Evolutionary conservation across 2,329 filamentous ascomycete genomes (phyloP).

Genomic region (Alternaria angustiovoidea): DNA sequence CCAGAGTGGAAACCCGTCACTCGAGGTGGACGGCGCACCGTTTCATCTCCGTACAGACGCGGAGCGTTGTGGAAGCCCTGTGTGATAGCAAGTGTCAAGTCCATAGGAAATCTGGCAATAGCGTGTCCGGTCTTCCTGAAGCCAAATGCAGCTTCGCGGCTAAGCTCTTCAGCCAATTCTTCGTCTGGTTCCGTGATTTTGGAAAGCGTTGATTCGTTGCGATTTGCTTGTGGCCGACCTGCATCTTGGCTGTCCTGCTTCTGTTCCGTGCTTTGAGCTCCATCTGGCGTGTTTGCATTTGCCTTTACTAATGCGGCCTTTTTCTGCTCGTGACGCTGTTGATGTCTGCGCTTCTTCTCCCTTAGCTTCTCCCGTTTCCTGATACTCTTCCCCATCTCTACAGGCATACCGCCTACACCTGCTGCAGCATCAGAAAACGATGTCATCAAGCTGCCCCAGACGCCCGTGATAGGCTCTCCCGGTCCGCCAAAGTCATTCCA

Average conservation of each 20-base stretch:
- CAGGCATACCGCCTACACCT: constrained; percentile 71
- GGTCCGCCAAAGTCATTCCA: constrained; percentile 82
- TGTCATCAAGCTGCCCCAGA: constrained; percentile 67
- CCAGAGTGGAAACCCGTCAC: constrained; percentile 73
- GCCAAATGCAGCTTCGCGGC: constrained; percentile 62
- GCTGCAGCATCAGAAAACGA: constrained; percentile 66
- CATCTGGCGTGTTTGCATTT: constrained; percentile 21
- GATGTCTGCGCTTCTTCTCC: constrained; percentile 54
- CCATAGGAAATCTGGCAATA: constrained; percentile 65
- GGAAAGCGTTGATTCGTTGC: constrained; percentile 39
- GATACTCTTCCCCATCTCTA: constrained; percentile 66
- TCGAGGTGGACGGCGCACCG: constrained; percentile 68
- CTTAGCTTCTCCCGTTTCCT: constrained; percentile 63
- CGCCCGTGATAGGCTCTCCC: constrained; percentile 74
- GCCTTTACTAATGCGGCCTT: constrained; percentile 29
- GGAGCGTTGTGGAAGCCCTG: constrained; percentile 77
- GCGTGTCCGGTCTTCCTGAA: constrained; percentile 61
- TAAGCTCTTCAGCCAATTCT: constrained; percentile 45
- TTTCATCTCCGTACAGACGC: constrained; percentile 73
- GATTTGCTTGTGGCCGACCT: constrained; percentile 28
- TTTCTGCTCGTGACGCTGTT: constrained; percentile 41
- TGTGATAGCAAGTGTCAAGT: constrained; percentile 67
- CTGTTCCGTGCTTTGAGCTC: constrained; percentile 14
- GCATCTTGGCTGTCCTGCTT: constrained; percentile 12
- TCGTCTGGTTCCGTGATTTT: constrained; percentile 45